Conservation (phyloP, 495 filamentous ascomycete species). For the Penicillium odoratum region DNA sequence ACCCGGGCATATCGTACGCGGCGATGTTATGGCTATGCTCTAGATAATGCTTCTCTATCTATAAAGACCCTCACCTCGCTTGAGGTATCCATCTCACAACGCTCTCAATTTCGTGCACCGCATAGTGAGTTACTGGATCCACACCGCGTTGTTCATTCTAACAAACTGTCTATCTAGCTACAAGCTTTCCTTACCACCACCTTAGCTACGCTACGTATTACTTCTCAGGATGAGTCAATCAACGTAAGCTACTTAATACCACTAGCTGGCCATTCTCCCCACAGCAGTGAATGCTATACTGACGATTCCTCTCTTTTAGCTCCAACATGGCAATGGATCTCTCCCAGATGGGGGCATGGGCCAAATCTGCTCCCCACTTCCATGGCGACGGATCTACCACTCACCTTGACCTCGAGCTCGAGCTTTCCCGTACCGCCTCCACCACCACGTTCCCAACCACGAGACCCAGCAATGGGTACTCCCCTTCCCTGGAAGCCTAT, state of each 20-base stretch:
- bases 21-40: not conserved
- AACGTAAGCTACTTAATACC: not conserved
- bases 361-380: not conserved
- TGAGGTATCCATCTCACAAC: not conserved
- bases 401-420: not conserved
- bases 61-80: not conserved
- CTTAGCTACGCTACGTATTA: not conserved
- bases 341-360: not conserved
- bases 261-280: not conserved
- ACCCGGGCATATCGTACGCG: not conserved
- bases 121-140: too few species aligned
- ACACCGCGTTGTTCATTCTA: too few species aligned
- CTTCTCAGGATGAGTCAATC: not conserved
- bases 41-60: not conserved
- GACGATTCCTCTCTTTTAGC: not conserved
- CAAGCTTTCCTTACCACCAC: not conserved
- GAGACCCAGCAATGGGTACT: not conserved
- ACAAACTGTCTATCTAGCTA: too few species aligned
- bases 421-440: not conserved
- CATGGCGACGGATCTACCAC: not conserved
- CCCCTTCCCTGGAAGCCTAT: constrained; percentile 2
- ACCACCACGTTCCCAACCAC: not conserved
- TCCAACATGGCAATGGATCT: not conserved
- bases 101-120: not conserved
- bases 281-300: not conserved